phyloP scores from a whole-genome alignment of 23 red algal species.

The Gracilariopsis chorda region DNA sequence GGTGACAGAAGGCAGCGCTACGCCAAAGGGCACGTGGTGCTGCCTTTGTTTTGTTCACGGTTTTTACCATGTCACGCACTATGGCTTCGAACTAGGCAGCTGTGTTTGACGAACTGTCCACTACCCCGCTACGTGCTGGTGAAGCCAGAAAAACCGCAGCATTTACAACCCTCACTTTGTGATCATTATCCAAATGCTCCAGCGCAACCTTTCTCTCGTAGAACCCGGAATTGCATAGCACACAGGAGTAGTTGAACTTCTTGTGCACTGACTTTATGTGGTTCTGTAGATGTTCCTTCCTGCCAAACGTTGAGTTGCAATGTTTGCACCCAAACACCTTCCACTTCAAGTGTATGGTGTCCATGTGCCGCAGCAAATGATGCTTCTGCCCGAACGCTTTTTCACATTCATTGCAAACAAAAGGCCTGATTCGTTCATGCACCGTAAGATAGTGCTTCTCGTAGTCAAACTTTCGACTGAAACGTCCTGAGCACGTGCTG shows the following conservation, averaged over 20 bases:
- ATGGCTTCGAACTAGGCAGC: too few relatives aligned
- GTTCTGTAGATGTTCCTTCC: constrained; percentile 47
- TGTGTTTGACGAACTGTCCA: too few relatives aligned
- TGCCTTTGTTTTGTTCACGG: too few relatives aligned
- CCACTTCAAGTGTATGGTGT: constrained; percentile 43
- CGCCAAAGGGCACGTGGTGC: too few relatives aligned
- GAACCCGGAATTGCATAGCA: background rate
- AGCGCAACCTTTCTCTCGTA: background rate
- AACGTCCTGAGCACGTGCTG: background rate
- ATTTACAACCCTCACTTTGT: background rate
- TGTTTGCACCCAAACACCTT: background rate
- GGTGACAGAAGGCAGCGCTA: too few relatives aligned
- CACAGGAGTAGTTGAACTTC: background rate
- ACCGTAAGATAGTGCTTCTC: constrained; percentile 42
- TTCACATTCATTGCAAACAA: constrained; percentile 23
- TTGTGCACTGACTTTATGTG: constrained; percentile 28
- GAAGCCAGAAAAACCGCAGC: too few relatives aligned
- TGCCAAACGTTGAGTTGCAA: constrained; percentile 2
- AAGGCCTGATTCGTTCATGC: constrained; percentile 47
- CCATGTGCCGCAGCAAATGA: constrained; percentile 54
- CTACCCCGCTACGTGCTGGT: too few relatives aligned
- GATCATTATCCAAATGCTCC: background rate
- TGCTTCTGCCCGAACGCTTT: constrained; percentile 59
- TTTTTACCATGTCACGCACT: too few relatives aligned
- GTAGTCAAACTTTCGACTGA: constrained; percentile 36